Evolutionary conservation across 495 filamentous ascomycete genomes (phyloP).

Genomic region (Podospora sp.): DNA sequence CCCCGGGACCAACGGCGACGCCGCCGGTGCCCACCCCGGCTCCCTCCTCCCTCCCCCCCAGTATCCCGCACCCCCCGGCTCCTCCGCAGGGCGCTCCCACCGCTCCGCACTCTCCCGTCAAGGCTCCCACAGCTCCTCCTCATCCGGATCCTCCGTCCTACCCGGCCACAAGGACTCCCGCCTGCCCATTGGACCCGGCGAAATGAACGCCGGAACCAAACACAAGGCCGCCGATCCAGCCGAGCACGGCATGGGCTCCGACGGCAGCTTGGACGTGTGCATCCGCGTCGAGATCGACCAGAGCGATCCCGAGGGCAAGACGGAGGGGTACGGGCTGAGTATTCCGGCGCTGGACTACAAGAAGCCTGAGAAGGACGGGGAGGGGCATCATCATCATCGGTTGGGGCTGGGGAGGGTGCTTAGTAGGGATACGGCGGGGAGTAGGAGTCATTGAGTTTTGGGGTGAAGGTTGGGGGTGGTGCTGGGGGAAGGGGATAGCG

Average conservation of each 20-base stretch:
- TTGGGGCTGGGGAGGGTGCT: slow-evolving; percentile 18
- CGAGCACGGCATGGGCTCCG: slow-evolving; percentile 53
- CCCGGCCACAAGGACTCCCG: slow-evolving; percentile 59
- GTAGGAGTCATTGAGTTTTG: neutral
- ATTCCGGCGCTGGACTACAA: slow-evolving; percentile 50
- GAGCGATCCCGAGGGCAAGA: slow-evolving; percentile 61
- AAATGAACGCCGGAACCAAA: slow-evolving; percentile 63
- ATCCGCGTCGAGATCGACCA: slow-evolving; percentile 73
- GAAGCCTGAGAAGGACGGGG: slow-evolving; percentile 27
- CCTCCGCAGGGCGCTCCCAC: slow-evolving; percentile 26
- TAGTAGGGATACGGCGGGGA: neutral
- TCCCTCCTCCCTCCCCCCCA: slow-evolving; percentile 16
- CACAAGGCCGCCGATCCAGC: slow-evolving; percentile 62
- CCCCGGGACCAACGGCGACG: slow-evolving; percentile 13
- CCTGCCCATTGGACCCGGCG: slow-evolving; percentile 63
- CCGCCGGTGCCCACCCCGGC: slow-evolving; percentile 8
- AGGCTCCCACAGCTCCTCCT: neutral
- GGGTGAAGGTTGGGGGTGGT: neutral
- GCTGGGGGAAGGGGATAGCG: too few relatives aligned
- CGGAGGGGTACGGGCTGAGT: slow-evolving; percentile 70
- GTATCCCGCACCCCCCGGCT: slow-evolving; percentile 19
- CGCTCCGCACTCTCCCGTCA: slow-evolving; percentile 11
- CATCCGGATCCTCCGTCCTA: slow-evolving; percentile 22
- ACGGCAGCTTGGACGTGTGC: slow-evolving; percentile 67
- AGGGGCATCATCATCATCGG: too few relatives aligned